Evolutionary conservation across 441 rosid species (phyloP).

Genomic region (Euphorbia corollata): DNA sequence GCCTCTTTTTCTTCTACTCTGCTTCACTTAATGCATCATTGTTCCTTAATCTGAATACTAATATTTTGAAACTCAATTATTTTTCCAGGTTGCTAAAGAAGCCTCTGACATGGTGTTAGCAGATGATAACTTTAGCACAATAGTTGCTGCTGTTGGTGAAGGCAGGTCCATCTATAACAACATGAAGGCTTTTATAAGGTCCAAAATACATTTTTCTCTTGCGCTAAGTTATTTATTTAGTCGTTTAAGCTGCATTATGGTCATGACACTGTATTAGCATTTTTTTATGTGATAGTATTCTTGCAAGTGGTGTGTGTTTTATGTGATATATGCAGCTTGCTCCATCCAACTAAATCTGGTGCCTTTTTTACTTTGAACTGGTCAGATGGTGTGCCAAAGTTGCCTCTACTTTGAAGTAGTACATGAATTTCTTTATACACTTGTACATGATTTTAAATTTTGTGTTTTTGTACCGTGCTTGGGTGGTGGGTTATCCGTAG

Average conservation of each 20-base stretch:
- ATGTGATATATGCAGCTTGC: background rate
- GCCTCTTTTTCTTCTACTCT: background rate
- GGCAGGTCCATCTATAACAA: slow-evolving; percentile 87
- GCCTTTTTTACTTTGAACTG: background rate
- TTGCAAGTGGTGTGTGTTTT: too few relatives aligned
- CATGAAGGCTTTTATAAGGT: slow-evolving; percentile 97
- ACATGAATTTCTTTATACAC: background rate
- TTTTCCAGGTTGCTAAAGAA: slow-evolving; percentile 82
- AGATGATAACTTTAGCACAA: slow-evolving; percentile 91
- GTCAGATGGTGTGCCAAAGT: too few relatives aligned
- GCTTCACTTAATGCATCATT: background rate
- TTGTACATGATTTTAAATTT: too few relatives aligned
- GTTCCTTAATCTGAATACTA: background rate
- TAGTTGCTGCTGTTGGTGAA: slow-evolving; percentile 93
- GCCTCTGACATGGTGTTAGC: slow-evolving; percentile 96
- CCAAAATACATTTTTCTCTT: slow-evolving; percentile 4
- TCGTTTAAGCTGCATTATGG: background rate
- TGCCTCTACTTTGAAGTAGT: too few relatives aligned
- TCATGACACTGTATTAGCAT: background rate
- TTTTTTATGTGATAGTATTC: too few relatives aligned
- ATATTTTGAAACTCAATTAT: background rate
- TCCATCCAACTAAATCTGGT: background rate
- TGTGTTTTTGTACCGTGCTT: too few relatives aligned
- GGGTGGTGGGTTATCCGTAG: too few relatives aligned
- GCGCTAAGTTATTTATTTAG: background rate